A percentile compares a stretch with the other conserved stretches of the same genome.
Conservation (phyloP, 345 rosid species). For the Ricinus communis region DNA sequence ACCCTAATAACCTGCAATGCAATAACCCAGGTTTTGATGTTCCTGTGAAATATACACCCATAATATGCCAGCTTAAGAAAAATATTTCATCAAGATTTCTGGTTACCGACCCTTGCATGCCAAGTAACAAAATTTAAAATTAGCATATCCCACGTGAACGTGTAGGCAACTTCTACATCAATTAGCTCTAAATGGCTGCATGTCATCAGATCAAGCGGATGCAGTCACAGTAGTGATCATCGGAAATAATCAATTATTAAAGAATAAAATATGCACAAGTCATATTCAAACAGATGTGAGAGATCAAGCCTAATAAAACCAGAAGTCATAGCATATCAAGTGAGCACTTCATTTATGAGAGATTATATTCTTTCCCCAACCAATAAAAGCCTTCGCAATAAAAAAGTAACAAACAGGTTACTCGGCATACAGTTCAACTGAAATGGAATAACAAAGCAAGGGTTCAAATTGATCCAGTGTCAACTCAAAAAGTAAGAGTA, state of each 20-base stretch:
- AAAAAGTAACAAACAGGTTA: background rate
- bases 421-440: background rate
- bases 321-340: background rate
- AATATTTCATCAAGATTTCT: no score
- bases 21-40: background rate
- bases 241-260: no score
- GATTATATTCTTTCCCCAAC: background rate
- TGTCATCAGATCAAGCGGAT: no score
- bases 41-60: background rate
- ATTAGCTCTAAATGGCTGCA: no score
- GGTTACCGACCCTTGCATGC: no score
- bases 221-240: no score
- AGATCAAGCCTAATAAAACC: background rate
- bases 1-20: constrained; percentile 78
- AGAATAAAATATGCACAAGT: background rate
- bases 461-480: background rate
- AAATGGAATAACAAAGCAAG: background rate
- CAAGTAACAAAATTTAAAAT: no score
- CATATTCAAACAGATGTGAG: background rate
- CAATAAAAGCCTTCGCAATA: background rate
- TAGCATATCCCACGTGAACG: no score
- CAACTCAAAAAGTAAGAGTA: background rate
- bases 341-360: background rate
- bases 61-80: background rate
- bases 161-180: no score